These are phyloP conservation scores for Aspergillus cejpii DNA, from an alignment of 2,329 filamentous ascomycete species.

Conservation along the genomic window DNA sequence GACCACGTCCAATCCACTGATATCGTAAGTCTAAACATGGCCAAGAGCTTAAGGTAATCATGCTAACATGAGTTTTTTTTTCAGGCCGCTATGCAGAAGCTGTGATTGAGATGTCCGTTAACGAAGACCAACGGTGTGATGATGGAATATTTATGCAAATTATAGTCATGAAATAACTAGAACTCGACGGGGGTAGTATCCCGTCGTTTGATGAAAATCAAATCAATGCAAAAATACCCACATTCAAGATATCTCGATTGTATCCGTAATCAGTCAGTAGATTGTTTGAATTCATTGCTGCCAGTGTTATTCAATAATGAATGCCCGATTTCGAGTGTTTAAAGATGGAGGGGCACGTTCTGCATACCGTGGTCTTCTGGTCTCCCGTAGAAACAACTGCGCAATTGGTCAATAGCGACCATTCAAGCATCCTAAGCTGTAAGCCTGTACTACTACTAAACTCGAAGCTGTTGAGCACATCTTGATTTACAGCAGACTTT, in stretches of 20 bases:
- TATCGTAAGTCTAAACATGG: conserved; percentile 48
- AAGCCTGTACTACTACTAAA: background rate
- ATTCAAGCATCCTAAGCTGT: background rate
- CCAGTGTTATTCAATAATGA: no score
- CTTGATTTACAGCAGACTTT: no score
- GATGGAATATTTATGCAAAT: conserved; percentile 32
- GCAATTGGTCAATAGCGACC: background rate
- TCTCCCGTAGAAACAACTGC: conserved; percentile 8
- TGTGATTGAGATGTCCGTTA: conserved; percentile 52
- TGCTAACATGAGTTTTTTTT: conserved; percentile 13
- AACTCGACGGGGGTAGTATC: conserved; percentile 20
- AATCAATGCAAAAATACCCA: conserved; percentile 21
- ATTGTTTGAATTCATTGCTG: no score
- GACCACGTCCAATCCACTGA: conserved; percentile 96
- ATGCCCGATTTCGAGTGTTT: background rate
- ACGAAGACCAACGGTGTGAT: conserved; percentile 31
- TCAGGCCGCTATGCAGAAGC: conserved; percentile 76
- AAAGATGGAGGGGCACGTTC: background rate
- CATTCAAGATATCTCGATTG: conserved; percentile 2
- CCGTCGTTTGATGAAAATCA: conserved; percentile 30
- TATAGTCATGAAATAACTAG: conserved; percentile 34
- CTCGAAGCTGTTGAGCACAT: no score
- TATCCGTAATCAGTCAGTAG: no score
- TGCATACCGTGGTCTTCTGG: background rate
- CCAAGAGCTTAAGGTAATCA: background rate